These are phyloP conservation scores for Astraeus odoratus DNA, from an alignment of 768 basidiomycete genomes.

Conservation along the genomic window DNA sequence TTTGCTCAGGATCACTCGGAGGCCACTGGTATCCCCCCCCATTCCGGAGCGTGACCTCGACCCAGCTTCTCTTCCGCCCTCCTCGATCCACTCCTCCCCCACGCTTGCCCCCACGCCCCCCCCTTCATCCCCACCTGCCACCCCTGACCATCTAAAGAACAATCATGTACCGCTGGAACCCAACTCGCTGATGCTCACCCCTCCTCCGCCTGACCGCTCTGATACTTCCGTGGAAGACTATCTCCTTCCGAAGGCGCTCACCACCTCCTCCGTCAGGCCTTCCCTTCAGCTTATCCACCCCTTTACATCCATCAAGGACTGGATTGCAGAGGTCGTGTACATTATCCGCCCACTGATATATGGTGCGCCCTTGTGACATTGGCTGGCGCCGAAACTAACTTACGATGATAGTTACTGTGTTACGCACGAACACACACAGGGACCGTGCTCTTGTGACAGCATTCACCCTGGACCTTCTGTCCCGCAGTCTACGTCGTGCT, in stretches of 20 bases:
- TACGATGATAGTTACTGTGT: conserved; percentile 15
- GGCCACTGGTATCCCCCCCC: conserved; percentile 70
- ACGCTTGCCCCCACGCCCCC: conserved; percentile 55
- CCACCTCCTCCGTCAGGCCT: conserved; percentile 63
- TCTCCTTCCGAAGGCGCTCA: conserved; percentile 75
- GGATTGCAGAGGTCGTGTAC: conserved; percentile 68
- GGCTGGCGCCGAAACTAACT: conserved; percentile 2
- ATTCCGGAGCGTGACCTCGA: conserved; percentile 88
- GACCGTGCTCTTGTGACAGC: conserved; percentile 60
- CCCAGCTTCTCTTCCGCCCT: conserved; percentile 54
- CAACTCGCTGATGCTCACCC: conserved; percentile 50
- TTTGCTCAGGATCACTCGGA: conserved; percentile 65
- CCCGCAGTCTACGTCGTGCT: conserved; percentile 65
- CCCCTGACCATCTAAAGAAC: conserved; percentile 77
- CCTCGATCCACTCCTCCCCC: conserved; percentile 49
- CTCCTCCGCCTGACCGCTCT: conserved; percentile 43
- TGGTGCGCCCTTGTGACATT: conserved; percentile 37
- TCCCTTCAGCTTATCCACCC: conserved; percentile 59
- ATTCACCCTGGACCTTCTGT: conserved; percentile 63
- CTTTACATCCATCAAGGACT: conserved; percentile 60
- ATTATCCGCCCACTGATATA: conserved; percentile 71
- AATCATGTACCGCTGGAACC: conserved; percentile 63
- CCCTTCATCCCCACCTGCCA: conserved; percentile 47
- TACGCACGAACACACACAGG: conserved; percentile 18
- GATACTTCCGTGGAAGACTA: conserved; percentile 69